A percentile compares a stretch with the other conserved stretches of the same genome.
Conservation (phyloP, 768 basidiomycete genomes). For the Mycena capillaripes region DNA sequence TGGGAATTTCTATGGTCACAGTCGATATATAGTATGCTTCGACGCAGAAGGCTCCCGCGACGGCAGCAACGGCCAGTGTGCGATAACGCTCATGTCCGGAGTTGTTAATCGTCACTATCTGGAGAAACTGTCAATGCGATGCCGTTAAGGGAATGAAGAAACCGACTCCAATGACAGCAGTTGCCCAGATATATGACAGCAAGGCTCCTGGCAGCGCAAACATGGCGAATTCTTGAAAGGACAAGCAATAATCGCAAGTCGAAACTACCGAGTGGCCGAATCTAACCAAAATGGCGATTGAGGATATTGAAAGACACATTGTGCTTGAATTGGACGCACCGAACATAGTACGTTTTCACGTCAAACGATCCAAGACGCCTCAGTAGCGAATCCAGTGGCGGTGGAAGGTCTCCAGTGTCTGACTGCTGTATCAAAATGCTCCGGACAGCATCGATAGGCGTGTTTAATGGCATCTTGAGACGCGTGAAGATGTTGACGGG, state of each 20-base stretch:
- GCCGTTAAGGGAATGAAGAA: not conserved
- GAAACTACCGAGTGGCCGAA: slow-evolving; percentile 78
- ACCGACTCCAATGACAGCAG: slow-evolving; percentile 64
- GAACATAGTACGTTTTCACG: slow-evolving; percentile 68
- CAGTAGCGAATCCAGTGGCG: slow-evolving; percentile 65
- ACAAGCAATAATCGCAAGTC: slow-evolving; percentile 76
- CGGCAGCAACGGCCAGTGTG: slow-evolving; percentile 61
- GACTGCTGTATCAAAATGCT: slow-evolving; percentile 58
- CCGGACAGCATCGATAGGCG: slow-evolving; percentile 66
- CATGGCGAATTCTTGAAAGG: slow-evolving; percentile 70
- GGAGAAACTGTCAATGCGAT: not conserved
- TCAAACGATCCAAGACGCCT: slow-evolving; percentile 70
- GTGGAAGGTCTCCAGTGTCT: slow-evolving; percentile 58
- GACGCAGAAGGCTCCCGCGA: slow-evolving; percentile 45
- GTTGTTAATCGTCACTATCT: slow-evolving; percentile 57
- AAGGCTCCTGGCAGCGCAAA: slow-evolving; percentile 68
- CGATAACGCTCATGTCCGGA: slow-evolving; percentile 59
- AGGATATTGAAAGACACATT: not conserved
- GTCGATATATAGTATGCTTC: slow-evolving; percentile 71
- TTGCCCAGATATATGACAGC: slow-evolving; percentile 72
- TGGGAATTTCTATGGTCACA: slow-evolving; percentile 60
- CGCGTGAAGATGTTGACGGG: slow-evolving; percentile 75
- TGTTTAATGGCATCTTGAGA: slow-evolving; percentile 68
- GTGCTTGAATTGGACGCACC: slow-evolving; percentile 52
- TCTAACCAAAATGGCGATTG: slow-evolving; percentile 50